phyloP scores from a whole-genome alignment of 129 eudicot genomes.

The Ambrosia artemisiifolia region DNA sequence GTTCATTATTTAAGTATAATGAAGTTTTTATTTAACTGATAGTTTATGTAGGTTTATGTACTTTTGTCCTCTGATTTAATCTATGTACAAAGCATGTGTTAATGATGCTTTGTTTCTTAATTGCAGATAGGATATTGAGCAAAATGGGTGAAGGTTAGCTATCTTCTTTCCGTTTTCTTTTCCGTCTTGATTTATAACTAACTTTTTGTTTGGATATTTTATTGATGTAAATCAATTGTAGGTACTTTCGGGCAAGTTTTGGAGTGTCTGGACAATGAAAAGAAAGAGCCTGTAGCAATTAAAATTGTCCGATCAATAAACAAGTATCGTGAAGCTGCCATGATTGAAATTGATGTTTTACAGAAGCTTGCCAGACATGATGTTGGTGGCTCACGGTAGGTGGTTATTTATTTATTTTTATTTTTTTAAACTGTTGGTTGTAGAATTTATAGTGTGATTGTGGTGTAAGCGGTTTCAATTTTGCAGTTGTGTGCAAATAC shows the following conservation, averaged over 20 bases:
- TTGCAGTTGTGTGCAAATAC: constrained; percentile 99
- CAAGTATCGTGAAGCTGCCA: constrained; percentile 90
- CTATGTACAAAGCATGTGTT: not conserved
- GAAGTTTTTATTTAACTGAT: not conserved
- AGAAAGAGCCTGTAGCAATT: constrained; percentile 81
- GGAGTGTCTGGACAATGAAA: constrained; percentile 85
- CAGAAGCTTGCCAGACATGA: constrained; percentile 82
- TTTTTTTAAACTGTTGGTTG: not conserved
- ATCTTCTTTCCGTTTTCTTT: not conserved
- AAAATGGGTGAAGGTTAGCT: constrained; percentile 95
- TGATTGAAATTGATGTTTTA: constrained; percentile 83
- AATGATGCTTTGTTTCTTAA: constrained; percentile 17
- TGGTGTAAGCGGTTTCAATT: constrained; percentile 63
- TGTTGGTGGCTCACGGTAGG: constrained; percentile 75
- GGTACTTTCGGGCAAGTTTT: constrained; percentile 92
- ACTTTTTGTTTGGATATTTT: not conserved
- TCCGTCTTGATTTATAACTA: not conserved
- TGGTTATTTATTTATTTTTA: constrained; percentile 1
- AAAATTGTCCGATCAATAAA: constrained; percentile 78
- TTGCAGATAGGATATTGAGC: constrained; percentile 80
- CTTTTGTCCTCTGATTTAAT: constrained; percentile 1
- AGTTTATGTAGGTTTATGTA: not conserved
- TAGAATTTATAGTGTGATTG: constrained; percentile 29
- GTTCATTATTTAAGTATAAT: not conserved
- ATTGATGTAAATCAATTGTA: constrained; percentile 22